Evolutionary conservation across 2,329 filamentous ascomycete genomes (phyloP), one percentile per base, ranked within the genome.

Genomic region (Xylaria hypoxylon): DNA sequence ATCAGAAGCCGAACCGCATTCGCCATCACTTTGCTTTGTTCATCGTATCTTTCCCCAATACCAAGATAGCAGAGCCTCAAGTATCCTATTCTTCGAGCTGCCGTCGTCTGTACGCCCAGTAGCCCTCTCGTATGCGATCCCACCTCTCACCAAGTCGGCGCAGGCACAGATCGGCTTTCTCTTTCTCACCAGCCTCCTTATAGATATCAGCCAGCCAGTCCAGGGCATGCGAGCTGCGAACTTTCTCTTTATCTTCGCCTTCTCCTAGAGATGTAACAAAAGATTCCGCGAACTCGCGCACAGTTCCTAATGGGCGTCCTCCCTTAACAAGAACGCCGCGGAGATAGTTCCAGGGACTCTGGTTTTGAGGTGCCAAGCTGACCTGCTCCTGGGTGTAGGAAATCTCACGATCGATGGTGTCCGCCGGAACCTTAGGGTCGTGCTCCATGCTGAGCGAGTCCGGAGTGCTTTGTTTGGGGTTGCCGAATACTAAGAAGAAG

Each of bases 301-400:
- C 78, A 1, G 76, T 79, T 1, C 71, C 77, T 31, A 89, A 74
- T 55, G 79, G 74, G 33, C 89, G 78, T 0, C 85, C 89, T 0
- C 88, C 89, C 74, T 93, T 92, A 65, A 85, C 84, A 66, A 96
- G 78, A 52, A 93, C 89, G 2, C 92, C 96, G 35, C 89, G 84
- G 15, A 97, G 83, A 79, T 97, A 99, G 79, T 94, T 96, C 96
- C 96, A 99, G 1, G 94, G 87, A 72, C 92, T 95, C 78, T 94
- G 92, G 79, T 98, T 99, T 84, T 98, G 94, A 51, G 96, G 96
- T 45, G 94, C 94, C 69, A 91, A 83, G 38, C 83, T 79, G 68
- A 97, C 93, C 76, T 92, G 92, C 53, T 85, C 83, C 80, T 93
- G 86, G 6, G 92, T 89, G 76, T 90, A 96, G 68, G 83, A 82